Percentiles rank a stretch among this genome's conserved stretches.
These are phyloP conservation scores for Camelina laxa DNA, from an alignment of 345 rosid genomes.

Conservation along the genomic window DNA sequence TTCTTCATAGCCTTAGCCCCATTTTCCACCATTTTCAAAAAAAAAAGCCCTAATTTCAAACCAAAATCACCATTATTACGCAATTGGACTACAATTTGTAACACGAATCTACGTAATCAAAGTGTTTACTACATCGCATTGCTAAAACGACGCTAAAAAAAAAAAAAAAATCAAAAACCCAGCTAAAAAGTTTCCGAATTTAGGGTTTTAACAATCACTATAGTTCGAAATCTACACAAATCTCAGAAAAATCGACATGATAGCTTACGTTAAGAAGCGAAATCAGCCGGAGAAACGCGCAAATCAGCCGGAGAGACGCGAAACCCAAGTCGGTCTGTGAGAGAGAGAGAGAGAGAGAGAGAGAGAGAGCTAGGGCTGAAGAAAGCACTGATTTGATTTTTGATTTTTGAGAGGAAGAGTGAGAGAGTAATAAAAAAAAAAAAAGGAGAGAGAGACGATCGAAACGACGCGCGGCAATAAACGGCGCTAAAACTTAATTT, in stretches of 20 bases:
- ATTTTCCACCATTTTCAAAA: slow-evolving; percentile 26
- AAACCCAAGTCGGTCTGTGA: background rate
- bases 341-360: background rate
- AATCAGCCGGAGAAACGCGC: background rate
- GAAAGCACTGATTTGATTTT: background rate
- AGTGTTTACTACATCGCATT: background rate
- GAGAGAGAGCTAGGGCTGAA: no score
- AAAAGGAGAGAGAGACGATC: background rate
- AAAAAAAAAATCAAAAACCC: background rate
- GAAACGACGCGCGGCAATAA: slow-evolving; percentile 25
- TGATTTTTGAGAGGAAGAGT: background rate
- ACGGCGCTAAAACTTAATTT: slow-evolving; percentile 5
- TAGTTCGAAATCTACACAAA: background rate
- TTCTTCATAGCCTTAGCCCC: slow-evolving; percentile 29
- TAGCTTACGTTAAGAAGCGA: slow-evolving; percentile 4
- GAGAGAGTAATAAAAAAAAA: background rate
- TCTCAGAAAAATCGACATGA: background rate
- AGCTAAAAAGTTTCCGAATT: background rate
- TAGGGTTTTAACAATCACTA: slow-evolving; percentile 5
- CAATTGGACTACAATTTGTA: background rate
- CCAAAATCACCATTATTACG: background rate
- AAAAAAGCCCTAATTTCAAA: slow-evolving; percentile 8
- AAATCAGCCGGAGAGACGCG: no score
- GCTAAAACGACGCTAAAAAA: background rate
- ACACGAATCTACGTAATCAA: background rate